These are phyloP conservation scores for Schrenkiella parvula DNA, from an alignment of 345 rosid species.

Conservation along the genomic window DNA sequence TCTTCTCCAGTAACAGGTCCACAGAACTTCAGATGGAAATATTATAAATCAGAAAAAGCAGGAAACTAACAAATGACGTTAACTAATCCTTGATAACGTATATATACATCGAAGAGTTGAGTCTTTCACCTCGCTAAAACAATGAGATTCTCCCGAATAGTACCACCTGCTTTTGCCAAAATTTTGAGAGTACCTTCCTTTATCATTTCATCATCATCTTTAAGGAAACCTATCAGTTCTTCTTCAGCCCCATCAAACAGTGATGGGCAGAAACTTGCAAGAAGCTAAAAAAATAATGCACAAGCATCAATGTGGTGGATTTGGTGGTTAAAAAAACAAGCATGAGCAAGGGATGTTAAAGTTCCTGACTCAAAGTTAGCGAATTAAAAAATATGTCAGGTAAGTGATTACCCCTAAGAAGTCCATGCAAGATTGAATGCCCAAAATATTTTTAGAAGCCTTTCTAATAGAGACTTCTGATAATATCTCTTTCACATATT, in stretches of 20 bases:
- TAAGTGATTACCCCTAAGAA: conserved; percentile 68
- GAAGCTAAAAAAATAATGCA: conserved; percentile 47
- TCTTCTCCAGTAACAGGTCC: conserved; percentile 86
- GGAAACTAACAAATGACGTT: conserved; percentile 12
- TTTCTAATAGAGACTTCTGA: conserved; percentile 58
- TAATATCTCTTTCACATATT: conserved; percentile 78
- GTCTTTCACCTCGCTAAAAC: conserved; percentile 62
- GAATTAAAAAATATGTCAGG: conserved; percentile 23
- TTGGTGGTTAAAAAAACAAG: background rate
- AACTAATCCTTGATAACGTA: conserved; percentile 4
- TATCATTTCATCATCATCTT: conserved; percentile 79
- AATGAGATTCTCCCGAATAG: conserved; percentile 86
- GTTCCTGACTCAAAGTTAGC: background rate
- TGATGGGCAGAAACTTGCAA: conserved; percentile 78
- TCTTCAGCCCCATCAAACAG: conserved; percentile 79
- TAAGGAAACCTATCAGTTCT: conserved; percentile 68
- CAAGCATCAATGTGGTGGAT: background rate
- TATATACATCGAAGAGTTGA: background rate
- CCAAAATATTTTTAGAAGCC: conserved; percentile 50
- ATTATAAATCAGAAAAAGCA: conserved; percentile 28
- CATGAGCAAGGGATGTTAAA: background rate
- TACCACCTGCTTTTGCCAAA: conserved; percentile 96
- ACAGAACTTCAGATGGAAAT: conserved; percentile 59
- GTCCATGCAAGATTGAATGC: conserved; percentile 72
- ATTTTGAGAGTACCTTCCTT: conserved; percentile 90